These are phyloP conservation scores for Colletotrichum zoysiae DNA, from an alignment of 2,329 filamentous ascomycete genomes.

Conservation along the genomic window DNA sequence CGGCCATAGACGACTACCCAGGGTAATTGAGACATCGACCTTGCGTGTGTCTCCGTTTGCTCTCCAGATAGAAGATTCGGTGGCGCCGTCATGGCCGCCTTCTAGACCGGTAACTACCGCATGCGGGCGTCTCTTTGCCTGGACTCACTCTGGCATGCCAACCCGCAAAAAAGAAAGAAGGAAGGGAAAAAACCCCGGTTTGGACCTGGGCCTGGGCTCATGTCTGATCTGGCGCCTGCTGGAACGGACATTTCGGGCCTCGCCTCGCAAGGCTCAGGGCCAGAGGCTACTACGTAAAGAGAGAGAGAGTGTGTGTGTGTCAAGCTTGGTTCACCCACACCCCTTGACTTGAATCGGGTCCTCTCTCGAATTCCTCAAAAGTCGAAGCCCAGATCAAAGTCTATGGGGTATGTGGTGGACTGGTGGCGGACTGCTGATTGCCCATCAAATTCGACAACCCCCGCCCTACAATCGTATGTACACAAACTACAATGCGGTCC, in stretches of 20 bases:
- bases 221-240: slow-evolving; percentile 13
- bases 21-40: background rate
- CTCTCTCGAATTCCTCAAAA: slow-evolving; percentile 31
- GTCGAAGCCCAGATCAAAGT: slow-evolving; percentile 13
- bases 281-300: background rate
- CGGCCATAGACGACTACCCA: background rate
- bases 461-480: slow-evolving; percentile 2
- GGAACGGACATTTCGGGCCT: slow-evolving; percentile 32
- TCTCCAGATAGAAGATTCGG: background rate
- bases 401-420: background rate
- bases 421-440: slow-evolving; percentile 1
- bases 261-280: slow-evolving; percentile 6
- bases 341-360: slow-evolving; percentile 23
- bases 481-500: background rate
- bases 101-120: background rate
- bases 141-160: slow-evolving; percentile 17
- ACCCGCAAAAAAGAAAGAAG: background rate
- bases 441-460: slow-evolving; percentile 27
- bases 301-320: background rate
- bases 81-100: background rate
- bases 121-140: background rate
- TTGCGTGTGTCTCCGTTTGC: background rate
- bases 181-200: background rate
- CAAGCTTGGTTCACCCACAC: slow-evolving; percentile 6
- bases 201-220: slow-evolving; percentile 5